phyloP scores from a whole-genome alignment of 192 early-diverging fungal genomes.

The Backusella westeae region DNA sequence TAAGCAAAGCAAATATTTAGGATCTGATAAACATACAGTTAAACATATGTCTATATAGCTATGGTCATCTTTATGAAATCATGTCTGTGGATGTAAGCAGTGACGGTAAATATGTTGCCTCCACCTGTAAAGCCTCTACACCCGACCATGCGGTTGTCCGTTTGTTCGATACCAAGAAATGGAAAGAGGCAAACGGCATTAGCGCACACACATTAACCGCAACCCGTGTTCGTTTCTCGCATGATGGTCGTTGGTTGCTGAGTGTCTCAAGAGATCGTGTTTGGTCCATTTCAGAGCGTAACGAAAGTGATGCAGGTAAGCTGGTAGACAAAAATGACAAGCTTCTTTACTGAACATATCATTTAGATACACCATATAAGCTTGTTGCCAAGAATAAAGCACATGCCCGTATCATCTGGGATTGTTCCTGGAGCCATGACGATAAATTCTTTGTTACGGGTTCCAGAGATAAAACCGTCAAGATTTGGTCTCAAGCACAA shows the following conservation, averaged over 20 bases:
- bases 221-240: constrained; percentile 80
- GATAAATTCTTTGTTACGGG: constrained; percentile 83
- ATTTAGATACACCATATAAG: constrained; percentile 49
- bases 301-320: constrained; percentile 36
- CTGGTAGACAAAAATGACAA: background rate
- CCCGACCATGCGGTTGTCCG: constrained; percentile 73
- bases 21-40: background rate
- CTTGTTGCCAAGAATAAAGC: constrained; percentile 65
- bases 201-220: constrained; percentile 79
- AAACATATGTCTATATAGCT: constrained; percentile 18
- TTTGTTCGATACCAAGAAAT: constrained; percentile 64
- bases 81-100: constrained; percentile 72
- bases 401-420: constrained; percentile 95
- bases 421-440: constrained; percentile 78
- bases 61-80: constrained; percentile 97
- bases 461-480: constrained; percentile 90
- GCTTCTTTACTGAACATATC: background rate
- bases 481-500: constrained; percentile 62
- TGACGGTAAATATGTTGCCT: constrained; percentile 70
- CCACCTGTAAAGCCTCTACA: constrained; percentile 70
- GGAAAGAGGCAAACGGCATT: constrained; percentile 67
- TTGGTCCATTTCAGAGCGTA: constrained; percentile 78
- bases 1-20: constrained; percentile 30
- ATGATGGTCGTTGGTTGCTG: constrained; percentile 66
- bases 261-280: constrained; percentile 85